These are phyloP conservation scores for Dalechampia spathulata DNA, from an alignment of 441 rosid genomes.

Conservation along the genomic window DNA sequence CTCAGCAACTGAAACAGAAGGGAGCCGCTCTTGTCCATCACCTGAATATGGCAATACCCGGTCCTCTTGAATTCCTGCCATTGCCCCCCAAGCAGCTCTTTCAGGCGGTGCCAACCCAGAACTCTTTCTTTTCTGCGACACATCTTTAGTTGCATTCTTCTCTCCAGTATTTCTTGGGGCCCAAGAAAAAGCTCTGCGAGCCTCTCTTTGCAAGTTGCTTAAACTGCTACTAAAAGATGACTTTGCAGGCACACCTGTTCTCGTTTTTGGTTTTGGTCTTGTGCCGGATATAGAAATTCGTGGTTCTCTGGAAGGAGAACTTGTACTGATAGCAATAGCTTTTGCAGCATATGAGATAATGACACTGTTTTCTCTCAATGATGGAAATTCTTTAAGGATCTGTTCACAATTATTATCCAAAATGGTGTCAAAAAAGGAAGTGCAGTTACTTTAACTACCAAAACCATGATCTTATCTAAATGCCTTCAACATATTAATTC, in stretches of 20 bases:
- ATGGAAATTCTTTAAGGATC: constrained; percentile 93
- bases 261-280: constrained; percentile 61
- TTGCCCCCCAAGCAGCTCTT: constrained; percentile 94
- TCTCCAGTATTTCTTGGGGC: constrained; percentile 85
- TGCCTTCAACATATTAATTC: constrained; percentile 5
- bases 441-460: neutral
- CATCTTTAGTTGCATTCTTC: constrained; percentile 72
- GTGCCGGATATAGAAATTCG: constrained; percentile 70
- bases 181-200: constrained; percentile 99
- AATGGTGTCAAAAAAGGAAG: constrained; percentile 17
- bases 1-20: constrained; percentile 83
- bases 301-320: constrained; percentile 71
- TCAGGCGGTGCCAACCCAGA: constrained; percentile 82
- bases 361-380: constrained; percentile 67
- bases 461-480: constrained; percentile 3
- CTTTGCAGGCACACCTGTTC: constrained; percentile 49
- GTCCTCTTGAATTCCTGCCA: constrained; percentile 94
- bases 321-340: constrained; percentile 73
- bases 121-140: constrained; percentile 77
- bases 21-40: constrained; percentile 87
- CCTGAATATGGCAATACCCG: constrained; percentile 47
- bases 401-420: constrained; percentile 29
- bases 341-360: constrained; percentile 82
- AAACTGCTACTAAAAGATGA: constrained; percentile 78
- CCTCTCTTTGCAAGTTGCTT: constrained; percentile 92